phyloP scores from a whole-genome alignment of 495 filamentous ascomycete species.

The Tetracladium setigerum region DNA sequence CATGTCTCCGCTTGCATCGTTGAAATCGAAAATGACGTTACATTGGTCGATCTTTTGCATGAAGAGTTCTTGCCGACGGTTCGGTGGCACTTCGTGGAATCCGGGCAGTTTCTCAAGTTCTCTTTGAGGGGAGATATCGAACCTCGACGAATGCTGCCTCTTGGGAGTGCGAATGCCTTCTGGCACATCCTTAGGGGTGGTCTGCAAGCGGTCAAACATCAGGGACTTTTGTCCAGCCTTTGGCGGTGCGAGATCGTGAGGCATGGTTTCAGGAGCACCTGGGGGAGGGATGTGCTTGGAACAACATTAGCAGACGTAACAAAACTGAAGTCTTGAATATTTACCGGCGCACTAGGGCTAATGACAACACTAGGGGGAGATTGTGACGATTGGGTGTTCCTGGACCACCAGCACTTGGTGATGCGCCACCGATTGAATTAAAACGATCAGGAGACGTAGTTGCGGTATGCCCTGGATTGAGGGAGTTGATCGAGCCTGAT shows the following conservation, averaged over 20 bases:
- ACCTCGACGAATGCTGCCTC: slow-evolving; percentile 92
- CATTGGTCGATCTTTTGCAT: slow-evolving; percentile 99
- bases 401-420: slow-evolving; percentile 42
- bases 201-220: slow-evolving; percentile 85
- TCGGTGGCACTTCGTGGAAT: slow-evolving; percentile 97
- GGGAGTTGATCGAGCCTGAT: slow-evolving; percentile 25
- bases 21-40: slow-evolving; percentile 99
- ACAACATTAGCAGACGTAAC: not conserved
- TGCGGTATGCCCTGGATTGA: slow-evolving; percentile 18
- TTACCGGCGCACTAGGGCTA: slow-evolving; percentile 89
- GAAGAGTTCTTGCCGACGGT: slow-evolving; percentile 92
- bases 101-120: slow-evolving; percentile 96
- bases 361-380: slow-evolving; percentile 89
- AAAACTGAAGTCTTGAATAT: slow-evolving; percentile 25
- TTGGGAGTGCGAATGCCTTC: slow-evolving; percentile 94
- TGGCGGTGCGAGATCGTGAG: slow-evolving; percentile 90
- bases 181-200: slow-evolving; percentile 89
- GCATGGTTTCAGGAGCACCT: slow-evolving; percentile 95
- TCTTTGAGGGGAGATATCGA: slow-evolving; percentile 93
- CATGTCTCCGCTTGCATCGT: slow-evolving; percentile 96
- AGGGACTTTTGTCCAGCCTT: slow-evolving; percentile 79
- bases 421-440: slow-evolving; percentile 25
- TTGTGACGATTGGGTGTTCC: slow-evolving; percentile 64
- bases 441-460: slow-evolving; percentile 37
- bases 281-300: slow-evolving; percentile 87